Evolutionary conservation across 208 protist species (phyloP).

Genomic region (Blechomonas ayalai): DNA sequence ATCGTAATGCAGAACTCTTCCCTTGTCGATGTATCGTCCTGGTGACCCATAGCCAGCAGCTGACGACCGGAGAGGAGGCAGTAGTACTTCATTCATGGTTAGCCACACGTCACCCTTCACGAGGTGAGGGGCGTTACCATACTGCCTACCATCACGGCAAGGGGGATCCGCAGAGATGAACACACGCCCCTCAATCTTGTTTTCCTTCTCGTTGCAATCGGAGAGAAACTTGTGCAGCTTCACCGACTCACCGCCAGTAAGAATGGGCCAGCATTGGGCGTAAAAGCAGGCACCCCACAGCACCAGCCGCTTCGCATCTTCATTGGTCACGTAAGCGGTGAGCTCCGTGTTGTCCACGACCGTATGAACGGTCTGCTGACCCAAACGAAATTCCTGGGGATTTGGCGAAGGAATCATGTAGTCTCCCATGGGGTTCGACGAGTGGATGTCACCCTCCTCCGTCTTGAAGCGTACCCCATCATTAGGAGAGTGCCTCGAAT

Average conservation of each 20-base stretch:
- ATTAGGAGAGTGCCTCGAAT: neutral
- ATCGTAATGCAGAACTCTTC: neutral
- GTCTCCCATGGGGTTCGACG: too few species aligned
- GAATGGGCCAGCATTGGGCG: conserved; percentile 11
- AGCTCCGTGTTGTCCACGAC: conserved; percentile 25
- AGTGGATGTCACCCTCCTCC: too few species aligned
- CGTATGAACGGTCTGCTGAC: too few species aligned
- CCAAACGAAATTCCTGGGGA: too few species aligned
- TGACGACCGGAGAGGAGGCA: neutral
- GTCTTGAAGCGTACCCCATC: too few species aligned
- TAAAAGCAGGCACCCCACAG: conserved; percentile 43
- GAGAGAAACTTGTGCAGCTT: conserved; percentile 30
- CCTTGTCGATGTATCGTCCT: neutral
- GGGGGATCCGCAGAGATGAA: conserved; percentile 13
- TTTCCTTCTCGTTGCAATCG: conserved; percentile 30
- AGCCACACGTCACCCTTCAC: conserved; percentile 37
- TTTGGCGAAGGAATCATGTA: too few species aligned
- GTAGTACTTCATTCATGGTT: conserved; percentile 11
- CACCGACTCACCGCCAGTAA: conserved; percentile 24
- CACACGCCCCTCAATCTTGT: conserved; percentile 19
- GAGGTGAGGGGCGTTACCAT: neutral
- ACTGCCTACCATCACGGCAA: neutral
- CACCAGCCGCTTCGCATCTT: conserved; percentile 23
- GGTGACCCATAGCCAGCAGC: conserved; percentile 2
- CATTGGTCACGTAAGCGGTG: conserved; percentile 13